phyloP scores from a whole-genome alignment of 805 yeast genomes.

The Sungouiella thailandica region DNA sequence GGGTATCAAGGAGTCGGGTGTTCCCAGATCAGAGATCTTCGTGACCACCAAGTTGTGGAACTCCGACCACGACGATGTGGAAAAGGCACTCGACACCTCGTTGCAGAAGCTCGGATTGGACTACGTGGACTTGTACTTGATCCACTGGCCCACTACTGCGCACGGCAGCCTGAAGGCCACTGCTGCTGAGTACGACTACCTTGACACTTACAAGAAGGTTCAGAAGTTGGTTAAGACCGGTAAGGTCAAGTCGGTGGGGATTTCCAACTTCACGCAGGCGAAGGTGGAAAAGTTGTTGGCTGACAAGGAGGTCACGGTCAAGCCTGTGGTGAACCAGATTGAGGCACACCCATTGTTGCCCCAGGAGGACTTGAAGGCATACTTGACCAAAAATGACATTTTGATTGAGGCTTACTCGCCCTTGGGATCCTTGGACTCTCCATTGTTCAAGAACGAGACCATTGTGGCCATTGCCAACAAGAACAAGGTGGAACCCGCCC shows the following conservation, averaged over 20 bases:
- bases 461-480: constrained; percentile 12
- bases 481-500: constrained; percentile 14
- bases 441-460: constrained; percentile 12
- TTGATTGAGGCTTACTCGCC: constrained; percentile 16
- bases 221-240: constrained; percentile 25
- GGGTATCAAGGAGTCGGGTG: constrained; percentile 38
- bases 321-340: constrained; percentile 17
- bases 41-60: constrained; percentile 17
- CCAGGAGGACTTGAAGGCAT: constrained; percentile 12
- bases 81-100: constrained; percentile 12
- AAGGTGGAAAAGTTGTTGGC: constrained; percentile 12
- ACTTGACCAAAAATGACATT: constrained; percentile 10
- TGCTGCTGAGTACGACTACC: constrained; percentile 15
- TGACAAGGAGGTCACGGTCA: constrained; percentile 14
- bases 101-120: constrained; percentile 13
- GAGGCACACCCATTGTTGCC: constrained; percentile 18
- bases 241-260: constrained; percentile 13
- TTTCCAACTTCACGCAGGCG: constrained; percentile 14
- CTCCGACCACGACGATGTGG: constrained; percentile 9
- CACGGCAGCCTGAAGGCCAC: constrained; percentile 9
- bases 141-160: constrained; percentile 15
- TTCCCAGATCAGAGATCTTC: constrained; percentile 14
- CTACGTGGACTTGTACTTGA: constrained; percentile 16
- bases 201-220: constrained; percentile 30
- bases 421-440: constrained; percentile 12